These are phyloP conservation scores for Steccherinum ochraceum DNA, from an alignment of 768 basidiomycete genomes.

Conservation along the genomic window DNA sequence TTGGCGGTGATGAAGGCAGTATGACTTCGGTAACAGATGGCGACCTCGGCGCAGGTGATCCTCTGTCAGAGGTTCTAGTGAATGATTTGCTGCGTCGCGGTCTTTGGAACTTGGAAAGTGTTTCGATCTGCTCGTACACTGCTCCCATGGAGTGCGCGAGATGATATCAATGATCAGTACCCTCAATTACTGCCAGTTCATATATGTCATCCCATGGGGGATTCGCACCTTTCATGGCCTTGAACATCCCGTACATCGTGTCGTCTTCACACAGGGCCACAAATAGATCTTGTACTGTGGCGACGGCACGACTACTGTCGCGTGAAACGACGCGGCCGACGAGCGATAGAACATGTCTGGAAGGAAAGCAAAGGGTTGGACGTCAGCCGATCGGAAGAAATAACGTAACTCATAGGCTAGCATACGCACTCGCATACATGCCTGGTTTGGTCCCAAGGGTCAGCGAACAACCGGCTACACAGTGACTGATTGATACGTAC, in stretches of 20 bases:
- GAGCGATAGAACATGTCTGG: slow-evolving; percentile 80
- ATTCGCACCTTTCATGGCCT: slow-evolving; percentile 69
- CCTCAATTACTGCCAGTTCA: too few relatives aligned
- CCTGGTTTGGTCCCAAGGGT: slow-evolving; percentile 33
- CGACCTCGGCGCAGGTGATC: background rate
- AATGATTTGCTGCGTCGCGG: slow-evolving; percentile 66
- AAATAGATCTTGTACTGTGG: slow-evolving; percentile 78
- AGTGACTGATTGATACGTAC: slow-evolving; percentile 44
- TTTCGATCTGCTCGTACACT: slow-evolving; percentile 80
- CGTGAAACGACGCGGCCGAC: slow-evolving; percentile 81
- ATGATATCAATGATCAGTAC: background rate
- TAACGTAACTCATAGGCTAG: background rate
- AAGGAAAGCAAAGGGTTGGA: too few relatives aligned
- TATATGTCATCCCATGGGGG: background rate
- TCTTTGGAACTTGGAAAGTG: slow-evolving; percentile 50
- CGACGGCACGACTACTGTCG: slow-evolving; percentile 73
- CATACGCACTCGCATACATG: slow-evolving; percentile 82
- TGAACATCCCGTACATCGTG: slow-evolving; percentile 78
- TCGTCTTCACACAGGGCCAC: slow-evolving; percentile 88
- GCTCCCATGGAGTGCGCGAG: slow-evolving; percentile 3
- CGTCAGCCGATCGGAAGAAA: too few relatives aligned
- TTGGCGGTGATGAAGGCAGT: background rate
- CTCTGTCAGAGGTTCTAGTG: slow-evolving; percentile 18
- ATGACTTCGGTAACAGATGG: background rate
- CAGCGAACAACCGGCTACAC: slow-evolving; percentile 11